Percentiles rank a stretch among this genome's conserved stretches.
Evolutionary conservation across 1,139 yeast genomes (phyloP).

Genomic region (Arxiozyma heterogenica): DNA sequence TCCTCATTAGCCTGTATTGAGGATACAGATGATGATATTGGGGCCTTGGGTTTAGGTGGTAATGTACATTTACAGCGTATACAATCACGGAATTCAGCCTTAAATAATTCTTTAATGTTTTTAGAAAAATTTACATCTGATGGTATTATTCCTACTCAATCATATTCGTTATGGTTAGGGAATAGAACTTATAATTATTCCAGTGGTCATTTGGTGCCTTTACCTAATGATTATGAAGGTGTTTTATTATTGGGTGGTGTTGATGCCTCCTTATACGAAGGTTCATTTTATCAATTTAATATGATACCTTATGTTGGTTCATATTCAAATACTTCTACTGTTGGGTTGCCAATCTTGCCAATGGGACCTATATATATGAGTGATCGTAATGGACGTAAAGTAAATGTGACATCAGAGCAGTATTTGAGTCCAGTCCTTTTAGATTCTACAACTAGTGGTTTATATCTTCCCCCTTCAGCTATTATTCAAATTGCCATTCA

Average conservation of each 20-base stretch:
- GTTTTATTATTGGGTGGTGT: conserved; percentile 53
- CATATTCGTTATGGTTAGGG: conserved; percentile 50
- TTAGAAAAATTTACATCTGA: conserved; percentile 32
- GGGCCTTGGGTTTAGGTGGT: conserved; percentile 54
- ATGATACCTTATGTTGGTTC: conserved; percentile 39
- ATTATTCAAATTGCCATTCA: conserved; percentile 64
- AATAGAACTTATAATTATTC: conserved; percentile 13
- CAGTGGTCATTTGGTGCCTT: neutral
- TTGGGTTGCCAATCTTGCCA: conserved; percentile 47
- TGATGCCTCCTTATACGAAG: conserved; percentile 39
- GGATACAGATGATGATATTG: conserved; percentile 33
- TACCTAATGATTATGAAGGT: conserved; percentile 23
- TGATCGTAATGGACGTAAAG: conserved; percentile 34
- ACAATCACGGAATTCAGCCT: conserved; percentile 16
- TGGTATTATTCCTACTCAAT: conserved; percentile 36
- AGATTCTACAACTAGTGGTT: conserved; percentile 48
- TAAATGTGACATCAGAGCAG: conserved; percentile 31
- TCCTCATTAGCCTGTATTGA: conserved; percentile 33
- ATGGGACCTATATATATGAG: conserved; percentile 45
- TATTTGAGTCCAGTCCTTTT: conserved; percentile 47
- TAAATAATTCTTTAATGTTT: conserved; percentile 35
- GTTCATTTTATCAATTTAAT: conserved; percentile 41
- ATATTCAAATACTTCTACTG: conserved; percentile 24
- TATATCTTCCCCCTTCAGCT: conserved; percentile 49
- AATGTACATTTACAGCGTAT: conserved; percentile 11